Conservation (phyloP, 192 early-diverging fungal species). For the Coemansia guatemalensis region DNA sequence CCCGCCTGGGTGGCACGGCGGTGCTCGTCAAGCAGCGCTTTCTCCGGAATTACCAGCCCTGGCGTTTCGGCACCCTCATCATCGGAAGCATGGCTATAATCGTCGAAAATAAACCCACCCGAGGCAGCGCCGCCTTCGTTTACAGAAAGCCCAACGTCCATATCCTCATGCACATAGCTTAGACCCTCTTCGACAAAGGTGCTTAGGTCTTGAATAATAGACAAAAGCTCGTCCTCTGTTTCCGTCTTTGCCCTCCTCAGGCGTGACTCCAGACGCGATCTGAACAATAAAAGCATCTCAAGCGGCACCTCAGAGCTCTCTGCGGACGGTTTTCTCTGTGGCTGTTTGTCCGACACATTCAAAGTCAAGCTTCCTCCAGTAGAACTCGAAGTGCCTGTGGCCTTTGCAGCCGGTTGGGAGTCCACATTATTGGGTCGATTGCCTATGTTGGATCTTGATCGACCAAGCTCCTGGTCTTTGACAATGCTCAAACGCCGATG, state of each 20-base stretch:
- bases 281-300: conserved; percentile 22
- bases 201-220: conserved; percentile 37
- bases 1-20: background rate
- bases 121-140: background rate
- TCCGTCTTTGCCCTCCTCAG: conserved; percentile 33
- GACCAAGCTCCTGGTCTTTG: conserved; percentile 32
- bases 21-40: conserved; percentile 5
- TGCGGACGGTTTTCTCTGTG: background rate
- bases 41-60: conserved; percentile 10
- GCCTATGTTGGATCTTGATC: background rate
- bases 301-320: too few species aligned
- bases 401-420: background rate
- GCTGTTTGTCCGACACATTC: background rate
- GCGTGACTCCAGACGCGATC: conserved; percentile 21
- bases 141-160: background rate
- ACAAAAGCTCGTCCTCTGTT: conserved; percentile 42
- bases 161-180: conserved; percentile 43
- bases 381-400: too few species aligned
- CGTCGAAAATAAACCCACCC: conserved; percentile 1
- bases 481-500: conserved; percentile 38
- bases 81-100: conserved; percentile 9
- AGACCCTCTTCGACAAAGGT: conserved; percentile 49
- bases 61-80: conserved; percentile 13
- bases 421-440: background rate
- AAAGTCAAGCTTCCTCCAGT: background rate